Percentiles rank a stretch among this genome's conserved stretches.
phyloP scores from a whole-genome alignment of 1,139 yeast genomes.

The Zygoascus hellenicus region DNA sequence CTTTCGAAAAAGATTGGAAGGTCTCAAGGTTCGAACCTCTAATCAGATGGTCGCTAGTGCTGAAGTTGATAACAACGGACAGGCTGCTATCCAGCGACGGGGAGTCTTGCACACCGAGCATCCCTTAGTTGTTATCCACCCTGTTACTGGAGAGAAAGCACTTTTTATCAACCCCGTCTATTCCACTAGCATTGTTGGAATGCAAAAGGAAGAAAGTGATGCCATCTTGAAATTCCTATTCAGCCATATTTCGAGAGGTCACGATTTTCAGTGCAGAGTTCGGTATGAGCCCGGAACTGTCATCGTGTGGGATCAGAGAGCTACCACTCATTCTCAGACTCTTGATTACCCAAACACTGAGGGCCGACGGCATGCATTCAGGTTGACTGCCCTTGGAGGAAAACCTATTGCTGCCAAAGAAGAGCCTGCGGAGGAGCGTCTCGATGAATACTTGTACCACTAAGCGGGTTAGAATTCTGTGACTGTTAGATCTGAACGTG shows the following conservation, averaged over 20 bases:
- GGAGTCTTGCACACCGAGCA: conserved; percentile 41
- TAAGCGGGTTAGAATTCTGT: not conserved
- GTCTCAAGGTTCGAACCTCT: conserved; percentile 50
- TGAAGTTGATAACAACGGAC: conserved; percentile 42
- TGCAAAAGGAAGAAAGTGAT: conserved; percentile 53
- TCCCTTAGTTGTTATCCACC: conserved; percentile 41
- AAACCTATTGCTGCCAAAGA: conserved; percentile 7
- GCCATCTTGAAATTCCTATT: conserved; percentile 44
- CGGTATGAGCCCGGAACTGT: conserved; percentile 49
- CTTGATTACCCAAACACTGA: conserved; percentile 4
- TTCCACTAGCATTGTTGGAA: conserved; percentile 48
- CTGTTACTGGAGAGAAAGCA: conserved; percentile 48
- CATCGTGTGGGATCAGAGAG: conserved; percentile 58
- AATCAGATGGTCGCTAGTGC: conserved; percentile 20
- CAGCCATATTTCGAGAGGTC: conserved; percentile 43
- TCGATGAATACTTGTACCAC: conserved; percentile 3
- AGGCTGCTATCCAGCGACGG: conserved; percentile 43
- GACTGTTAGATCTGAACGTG: not conserved
- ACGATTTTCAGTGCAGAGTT: conserved; percentile 47
- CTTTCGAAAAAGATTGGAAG: conserved; percentile 45
- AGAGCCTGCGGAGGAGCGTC: conserved; percentile 5
- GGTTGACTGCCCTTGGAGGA: conserved; percentile 5
- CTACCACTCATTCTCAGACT: conserved; percentile 39
- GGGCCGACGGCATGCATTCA: conserved; percentile 4
- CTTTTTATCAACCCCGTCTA: conserved; percentile 48